Evolutionary conservation across 2,329 filamentous ascomycete species (phyloP).

Genomic region (Colletotrichum liriopes): DNA sequence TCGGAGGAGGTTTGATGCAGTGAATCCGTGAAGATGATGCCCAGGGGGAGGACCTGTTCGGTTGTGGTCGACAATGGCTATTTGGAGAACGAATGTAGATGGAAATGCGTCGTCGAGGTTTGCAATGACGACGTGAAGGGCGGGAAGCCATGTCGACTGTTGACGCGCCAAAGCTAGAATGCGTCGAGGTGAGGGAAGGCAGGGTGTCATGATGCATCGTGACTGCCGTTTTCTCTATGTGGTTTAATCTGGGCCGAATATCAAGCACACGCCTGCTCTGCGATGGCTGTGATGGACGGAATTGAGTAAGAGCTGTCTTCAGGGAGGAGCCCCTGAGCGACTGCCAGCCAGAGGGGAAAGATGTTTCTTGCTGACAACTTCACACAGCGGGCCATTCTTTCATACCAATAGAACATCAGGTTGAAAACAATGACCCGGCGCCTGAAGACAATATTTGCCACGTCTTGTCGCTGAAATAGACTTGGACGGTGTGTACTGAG

Average conservation of each 20-base stretch:
- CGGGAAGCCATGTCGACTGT: not conserved
- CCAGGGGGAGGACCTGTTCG: too few relatives aligned
- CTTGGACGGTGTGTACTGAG: not conserved
- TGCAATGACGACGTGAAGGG: not conserved
- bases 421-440: not conserved
- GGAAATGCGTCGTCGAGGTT: not conserved
- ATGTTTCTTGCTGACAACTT: not conserved
- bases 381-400: not conserved
- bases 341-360: not conserved
- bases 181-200: not conserved
- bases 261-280: not conserved
- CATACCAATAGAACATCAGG: not conserved
- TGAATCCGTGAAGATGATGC: not conserved
- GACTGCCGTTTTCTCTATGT: not conserved
- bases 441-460: not conserved
- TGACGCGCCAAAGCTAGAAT: not conserved
- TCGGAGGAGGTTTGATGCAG: too few relatives aligned
- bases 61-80: not conserved
- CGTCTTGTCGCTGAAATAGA: not conserved
- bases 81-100: not conserved
- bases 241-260: too few relatives aligned
- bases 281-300: not conserved
- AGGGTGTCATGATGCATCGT: not conserved
- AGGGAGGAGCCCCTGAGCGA: not conserved
- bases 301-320: not conserved